phyloP scores from a whole-genome alignment of 2,329 filamentous ascomycete genomes.

The Fusarium sp. region DNA sequence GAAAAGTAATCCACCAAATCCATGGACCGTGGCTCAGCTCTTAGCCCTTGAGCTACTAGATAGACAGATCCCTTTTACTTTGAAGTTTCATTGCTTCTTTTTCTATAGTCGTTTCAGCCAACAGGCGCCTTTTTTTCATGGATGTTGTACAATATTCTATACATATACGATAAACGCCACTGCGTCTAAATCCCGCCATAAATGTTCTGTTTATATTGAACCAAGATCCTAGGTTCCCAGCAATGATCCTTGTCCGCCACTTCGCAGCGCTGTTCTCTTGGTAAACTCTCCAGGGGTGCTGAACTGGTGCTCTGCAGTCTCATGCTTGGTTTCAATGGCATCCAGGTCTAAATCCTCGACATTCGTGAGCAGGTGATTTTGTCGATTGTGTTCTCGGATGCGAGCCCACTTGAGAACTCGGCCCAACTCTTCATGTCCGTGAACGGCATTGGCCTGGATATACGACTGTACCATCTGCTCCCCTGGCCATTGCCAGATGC shows the following conservation, averaged over 20 bases:
- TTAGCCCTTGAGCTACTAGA: conserved; percentile 16
- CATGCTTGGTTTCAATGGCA: neutral
- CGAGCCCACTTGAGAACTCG: conserved; percentile 37
- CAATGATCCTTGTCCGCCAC: neutral
- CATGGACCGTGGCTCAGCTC: conserved; percentile 15
- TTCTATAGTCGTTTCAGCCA: conserved; percentile 10
- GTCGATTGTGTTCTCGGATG: conserved; percentile 10
- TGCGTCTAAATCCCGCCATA: conserved; percentile 26
- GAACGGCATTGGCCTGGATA: conserved; percentile 36
- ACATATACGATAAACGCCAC: conserved; percentile 29
- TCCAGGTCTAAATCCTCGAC: conserved; percentile 1
- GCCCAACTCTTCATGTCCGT: conserved; percentile 38
- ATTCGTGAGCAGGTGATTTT: neutral
- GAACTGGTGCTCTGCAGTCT: neutral
- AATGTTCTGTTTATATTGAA: neutral
- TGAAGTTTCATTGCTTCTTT: conserved; percentile 14
- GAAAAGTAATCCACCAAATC: neutral
- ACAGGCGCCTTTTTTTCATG: neutral
- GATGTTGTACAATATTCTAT: conserved; percentile 13
- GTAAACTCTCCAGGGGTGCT: neutral
- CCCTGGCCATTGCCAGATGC: conserved; percentile 51
- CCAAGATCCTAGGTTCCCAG: conserved; percentile 1
- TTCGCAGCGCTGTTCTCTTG: neutral
- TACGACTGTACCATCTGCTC: conserved; percentile 48
- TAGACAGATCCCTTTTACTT: conserved; percentile 10